Percentiles rank a stretch among this genome's conserved stretches.
Conservation (phyloP, 768 basidiomycete species). For the Clathrus columnatus region DNA sequence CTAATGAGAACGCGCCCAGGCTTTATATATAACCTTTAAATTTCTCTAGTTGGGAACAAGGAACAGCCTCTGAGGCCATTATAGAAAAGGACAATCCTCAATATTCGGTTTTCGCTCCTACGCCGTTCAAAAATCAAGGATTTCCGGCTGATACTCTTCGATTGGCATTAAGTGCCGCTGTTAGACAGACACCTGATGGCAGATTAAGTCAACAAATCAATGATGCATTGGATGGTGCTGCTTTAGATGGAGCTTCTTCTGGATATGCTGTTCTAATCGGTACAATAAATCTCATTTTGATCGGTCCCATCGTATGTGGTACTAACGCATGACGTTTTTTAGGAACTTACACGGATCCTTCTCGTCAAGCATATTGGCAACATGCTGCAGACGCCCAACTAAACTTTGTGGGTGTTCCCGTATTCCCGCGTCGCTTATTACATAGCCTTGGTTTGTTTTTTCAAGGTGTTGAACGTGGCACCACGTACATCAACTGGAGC, state of each 20-base stretch:
- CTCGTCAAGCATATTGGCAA: conserved; percentile 16
- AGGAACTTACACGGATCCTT: conserved; percentile 14
- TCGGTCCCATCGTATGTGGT: background rate
- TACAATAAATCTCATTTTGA: background rate
- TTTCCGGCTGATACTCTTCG: conserved; percentile 19
- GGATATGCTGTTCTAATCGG: conserved; percentile 20
- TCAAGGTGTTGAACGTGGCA: conserved; percentile 19
- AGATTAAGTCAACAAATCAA: conserved; percentile 21
- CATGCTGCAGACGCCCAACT: conserved; percentile 18
- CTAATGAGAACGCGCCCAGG: background rate
- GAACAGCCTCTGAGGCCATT: conserved; percentile 20
- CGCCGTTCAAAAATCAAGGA: conserved; percentile 16
- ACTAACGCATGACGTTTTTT: background rate
- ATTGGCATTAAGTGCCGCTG: conserved; percentile 20
- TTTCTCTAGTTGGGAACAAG: conserved; percentile 23
- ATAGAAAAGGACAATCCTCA: conserved; percentile 20
- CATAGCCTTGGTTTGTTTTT: background rate
- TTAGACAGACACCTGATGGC: conserved; percentile 21
- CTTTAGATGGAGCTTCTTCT: conserved; percentile 23
- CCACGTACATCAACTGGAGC: conserved; percentile 29
- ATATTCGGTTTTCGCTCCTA: conserved; percentile 20
- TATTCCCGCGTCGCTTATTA: background rate
- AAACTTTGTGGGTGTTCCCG: conserved; percentile 14
- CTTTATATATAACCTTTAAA: background rate
- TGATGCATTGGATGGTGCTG: conserved; percentile 21